phyloP scores from a whole-genome alignment of 306 rosid genomes.

The Cicer chorassanicum region DNA sequence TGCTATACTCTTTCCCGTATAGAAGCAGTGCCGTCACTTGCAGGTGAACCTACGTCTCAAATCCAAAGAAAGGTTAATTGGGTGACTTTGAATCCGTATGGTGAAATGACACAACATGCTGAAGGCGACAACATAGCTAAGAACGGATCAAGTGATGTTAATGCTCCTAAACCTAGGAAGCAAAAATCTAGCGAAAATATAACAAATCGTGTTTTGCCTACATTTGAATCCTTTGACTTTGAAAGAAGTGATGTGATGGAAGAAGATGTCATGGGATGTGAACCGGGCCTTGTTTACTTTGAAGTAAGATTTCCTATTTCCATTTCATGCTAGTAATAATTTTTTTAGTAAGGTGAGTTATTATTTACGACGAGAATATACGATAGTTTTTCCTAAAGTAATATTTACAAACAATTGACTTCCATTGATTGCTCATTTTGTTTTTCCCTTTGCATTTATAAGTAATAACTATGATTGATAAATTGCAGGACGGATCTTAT shows the following conservation, averaged over 20 bases:
- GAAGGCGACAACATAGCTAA: constrained; percentile 41
- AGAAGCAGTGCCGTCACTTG: constrained; percentile 60
- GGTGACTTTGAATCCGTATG: constrained; percentile 91
- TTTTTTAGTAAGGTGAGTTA: constrained; percentile 16
- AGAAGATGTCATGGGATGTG: constrained; percentile 86
- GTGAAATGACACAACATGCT: constrained; percentile 57
- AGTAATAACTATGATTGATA: constrained; percentile 8
- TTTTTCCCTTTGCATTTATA: background rate
- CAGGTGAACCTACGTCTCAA: constrained; percentile 57
- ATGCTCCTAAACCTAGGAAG: constrained; percentile 31
- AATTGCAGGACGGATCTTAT: constrained; percentile 91
- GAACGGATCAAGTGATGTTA: constrained; percentile 42
- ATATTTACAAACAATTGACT: background rate
- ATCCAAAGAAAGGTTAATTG: constrained; percentile 78
- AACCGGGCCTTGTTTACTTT: constrained; percentile 88
- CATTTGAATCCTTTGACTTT: constrained; percentile 75
- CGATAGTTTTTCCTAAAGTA: background rate
- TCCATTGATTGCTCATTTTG: background rate
- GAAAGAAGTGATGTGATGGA: constrained; percentile 79
- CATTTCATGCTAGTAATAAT: constrained; percentile 18
- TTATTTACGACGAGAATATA: constrained; percentile 1
- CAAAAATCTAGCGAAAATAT: constrained; percentile 33
- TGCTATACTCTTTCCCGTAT: constrained; percentile 80
- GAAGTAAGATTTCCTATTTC: constrained; percentile 61
- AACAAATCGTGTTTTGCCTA: constrained; percentile 57